These are phyloP conservation scores for Lycium barbarum DNA, from an alignment of 257 asterid species.

Conservation along the genomic window DNA sequence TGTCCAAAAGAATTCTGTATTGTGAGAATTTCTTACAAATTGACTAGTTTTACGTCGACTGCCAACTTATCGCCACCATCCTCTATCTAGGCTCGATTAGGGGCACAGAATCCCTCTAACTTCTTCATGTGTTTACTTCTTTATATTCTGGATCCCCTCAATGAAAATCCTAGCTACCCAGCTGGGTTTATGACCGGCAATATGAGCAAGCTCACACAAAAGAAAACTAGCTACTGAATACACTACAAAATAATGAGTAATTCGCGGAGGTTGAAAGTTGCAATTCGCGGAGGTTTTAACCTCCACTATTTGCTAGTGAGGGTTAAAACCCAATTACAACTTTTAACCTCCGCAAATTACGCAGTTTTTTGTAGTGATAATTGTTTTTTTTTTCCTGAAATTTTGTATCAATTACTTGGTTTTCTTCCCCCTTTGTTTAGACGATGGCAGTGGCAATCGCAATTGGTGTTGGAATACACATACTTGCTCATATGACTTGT, in stretches of 20 bases:
- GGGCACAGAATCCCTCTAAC: not conserved
- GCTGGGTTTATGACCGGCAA: not conserved
- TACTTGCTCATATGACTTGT: constrained; percentile 66
- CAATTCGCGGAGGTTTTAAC: no score
- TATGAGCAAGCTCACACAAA: no score
- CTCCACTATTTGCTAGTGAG: no score
- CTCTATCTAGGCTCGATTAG: not conserved
- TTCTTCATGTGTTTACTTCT: not conserved
- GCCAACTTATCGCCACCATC: not conserved
- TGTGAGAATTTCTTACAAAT: not conserved
- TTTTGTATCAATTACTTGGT: not conserved
- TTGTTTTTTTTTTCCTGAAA: not conserved
- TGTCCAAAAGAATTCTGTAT: not conserved
- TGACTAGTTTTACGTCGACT: not conserved
- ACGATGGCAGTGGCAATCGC: constrained; percentile 70
- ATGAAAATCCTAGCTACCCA: not conserved
- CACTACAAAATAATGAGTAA: no score
- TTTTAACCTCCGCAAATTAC: no score
- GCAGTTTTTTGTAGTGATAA: no score
- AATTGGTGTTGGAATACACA: constrained; percentile 75
- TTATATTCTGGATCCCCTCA: no score
- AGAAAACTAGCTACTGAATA: no score
- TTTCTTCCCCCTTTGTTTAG: constrained; percentile 33
- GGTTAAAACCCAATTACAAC: no score
- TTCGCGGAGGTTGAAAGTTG: no score